These are phyloP conservation scores for Lepraria neglecta DNA, from an alignment of 495 filamentous ascomycete species.

Conservation along the genomic window DNA sequence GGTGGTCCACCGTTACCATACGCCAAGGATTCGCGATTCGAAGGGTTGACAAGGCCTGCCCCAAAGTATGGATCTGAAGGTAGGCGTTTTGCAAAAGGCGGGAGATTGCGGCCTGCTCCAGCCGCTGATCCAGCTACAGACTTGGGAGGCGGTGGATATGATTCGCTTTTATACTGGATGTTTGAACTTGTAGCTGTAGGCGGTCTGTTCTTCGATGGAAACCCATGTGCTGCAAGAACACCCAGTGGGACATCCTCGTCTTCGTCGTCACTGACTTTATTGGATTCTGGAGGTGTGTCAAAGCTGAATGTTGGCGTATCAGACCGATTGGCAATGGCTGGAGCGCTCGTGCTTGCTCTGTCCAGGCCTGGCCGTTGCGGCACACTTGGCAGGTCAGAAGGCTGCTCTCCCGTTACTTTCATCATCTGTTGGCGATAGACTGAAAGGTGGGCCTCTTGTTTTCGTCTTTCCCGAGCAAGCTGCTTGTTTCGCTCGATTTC, in stretches of 20 bases:
- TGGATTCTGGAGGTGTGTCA: slow-evolving; percentile 37
- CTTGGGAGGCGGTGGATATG: slow-evolving; percentile 37
- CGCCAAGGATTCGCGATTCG: slow-evolving; percentile 70
- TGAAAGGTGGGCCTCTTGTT: slow-evolving; percentile 85
- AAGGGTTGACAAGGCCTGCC: slow-evolving; percentile 66
- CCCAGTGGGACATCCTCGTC: slow-evolving; percentile 85
- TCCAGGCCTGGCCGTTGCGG: slow-evolving; percentile 38
- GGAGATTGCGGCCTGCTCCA: slow-evolving; percentile 49
- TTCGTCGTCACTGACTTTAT: slow-evolving; percentile 57
- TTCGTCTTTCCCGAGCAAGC: slow-evolving; percentile 67
- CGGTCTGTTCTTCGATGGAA: slow-evolving; percentile 75
- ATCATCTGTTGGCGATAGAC: slow-evolving; percentile 95
- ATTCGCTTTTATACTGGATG: slow-evolving; percentile 29
- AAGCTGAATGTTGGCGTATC: slow-evolving; percentile 31
- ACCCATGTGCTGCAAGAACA: slow-evolving; percentile 86
- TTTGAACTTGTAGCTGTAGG: slow-evolving; percentile 63
- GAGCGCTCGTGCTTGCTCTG: slow-evolving; percentile 41
- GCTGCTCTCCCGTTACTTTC: slow-evolving; percentile 80
- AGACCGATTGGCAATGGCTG: slow-evolving; percentile 36
- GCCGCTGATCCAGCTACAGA: slow-evolving; percentile 40
- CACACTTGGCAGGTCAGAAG: slow-evolving; percentile 32
- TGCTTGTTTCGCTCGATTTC: slow-evolving; percentile 68
- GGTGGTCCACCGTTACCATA: slow-evolving; percentile 51
- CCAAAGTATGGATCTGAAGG: slow-evolving; percentile 88
- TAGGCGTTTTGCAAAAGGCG: slow-evolving; percentile 79